These are phyloP conservation scores for Phlebiopsis gigantea DNA, from an alignment of 768 basidiomycete genomes.

Conservation along the genomic window DNA sequence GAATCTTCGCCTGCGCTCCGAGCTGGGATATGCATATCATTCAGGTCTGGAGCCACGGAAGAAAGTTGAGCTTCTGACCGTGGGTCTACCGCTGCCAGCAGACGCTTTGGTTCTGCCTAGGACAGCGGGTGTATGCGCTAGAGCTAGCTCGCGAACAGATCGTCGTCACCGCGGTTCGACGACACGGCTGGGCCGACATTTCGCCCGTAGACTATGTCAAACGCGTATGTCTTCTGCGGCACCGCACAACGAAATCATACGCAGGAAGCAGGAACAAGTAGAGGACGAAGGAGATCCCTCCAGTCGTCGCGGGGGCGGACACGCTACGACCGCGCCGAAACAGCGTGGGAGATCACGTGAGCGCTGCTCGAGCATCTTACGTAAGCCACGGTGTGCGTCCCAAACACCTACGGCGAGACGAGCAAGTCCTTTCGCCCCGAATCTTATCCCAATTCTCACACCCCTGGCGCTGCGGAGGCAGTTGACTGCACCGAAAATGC, in stretches of 20 bases:
- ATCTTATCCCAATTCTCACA: no score
- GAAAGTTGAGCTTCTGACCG: not conserved
- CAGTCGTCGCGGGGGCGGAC: not conserved
- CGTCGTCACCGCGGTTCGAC: not conserved
- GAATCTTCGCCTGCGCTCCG: not conserved
- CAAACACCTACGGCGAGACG: no score
- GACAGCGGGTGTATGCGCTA: not conserved
- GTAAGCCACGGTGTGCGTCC: no score
- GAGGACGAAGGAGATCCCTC: not conserved
- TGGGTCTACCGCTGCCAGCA: not conserved
- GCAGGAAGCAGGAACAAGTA: not conserved
- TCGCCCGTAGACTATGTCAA: not conserved
- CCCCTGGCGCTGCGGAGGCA: no score
- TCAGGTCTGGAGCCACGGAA: not conserved
- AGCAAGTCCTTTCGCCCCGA: no score
- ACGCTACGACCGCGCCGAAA: not conserved
- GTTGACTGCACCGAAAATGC: no score
- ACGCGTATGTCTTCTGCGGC: not conserved
- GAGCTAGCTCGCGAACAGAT: not conserved
- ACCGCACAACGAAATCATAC: not conserved
- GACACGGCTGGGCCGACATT: not conserved
- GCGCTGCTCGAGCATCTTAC: not conserved
- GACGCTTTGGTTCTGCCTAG: not conserved
- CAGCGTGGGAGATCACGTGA: slow-evolving; percentile 2
- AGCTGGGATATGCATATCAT: not conserved